Evolutionary conservation across 2,329 filamentous ascomycete genomes (phyloP), one percentile per base, ranked within the genome.

Genomic region (Aspergillus sp.): DNA sequence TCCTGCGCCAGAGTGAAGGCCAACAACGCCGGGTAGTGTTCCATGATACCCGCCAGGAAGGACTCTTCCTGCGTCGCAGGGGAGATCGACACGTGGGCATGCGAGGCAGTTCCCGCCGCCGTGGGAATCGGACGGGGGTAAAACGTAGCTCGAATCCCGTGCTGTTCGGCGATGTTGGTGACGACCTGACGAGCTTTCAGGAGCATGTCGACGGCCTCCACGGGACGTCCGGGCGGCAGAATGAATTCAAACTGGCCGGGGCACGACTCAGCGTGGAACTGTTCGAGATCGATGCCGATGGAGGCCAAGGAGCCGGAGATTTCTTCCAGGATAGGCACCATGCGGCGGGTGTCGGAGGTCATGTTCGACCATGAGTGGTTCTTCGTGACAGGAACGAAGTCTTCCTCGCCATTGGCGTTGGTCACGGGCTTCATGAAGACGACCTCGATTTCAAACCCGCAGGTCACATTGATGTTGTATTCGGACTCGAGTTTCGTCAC

Each of bases 381-480:
- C 41, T 75, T 73, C 5, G 76, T 77, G n/a, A 75, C 61, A 0
- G 84, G 72, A 1, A 66, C 56, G 50, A 72, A 66, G 3, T 65
- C 63, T 2, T 59, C 52, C 7, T 60, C 53, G 1, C 53, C 50
- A 4, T 52, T 53, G 10, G 63, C 52, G 28, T 65, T 56, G 5
- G 59, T 55, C 32, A 65, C 57, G 19, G 74, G 74, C 36, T 75
- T 74, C 53, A 91, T 71, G 52, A 94, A 82, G 1, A 86, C 75
- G 7, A 93, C 79, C 64, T 94, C 88, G 36, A 94, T 80, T 64
- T 94, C 88, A 54, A 93, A 94, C 0, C 88, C 88, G 10, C 88
- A 66, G 0, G 83, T 71, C 42, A 89, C 80, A 3, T 73, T 65
- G 2, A 88, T 70, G 1, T 73, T 72, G 34, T 73, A 65, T 4